Percentiles rank a stretch among this genome's conserved stretches.
phyloP scores from a whole-genome alignment of 2,329 filamentous ascomycete genomes.

The Zymoseptoria pseudotritici region DNA sequence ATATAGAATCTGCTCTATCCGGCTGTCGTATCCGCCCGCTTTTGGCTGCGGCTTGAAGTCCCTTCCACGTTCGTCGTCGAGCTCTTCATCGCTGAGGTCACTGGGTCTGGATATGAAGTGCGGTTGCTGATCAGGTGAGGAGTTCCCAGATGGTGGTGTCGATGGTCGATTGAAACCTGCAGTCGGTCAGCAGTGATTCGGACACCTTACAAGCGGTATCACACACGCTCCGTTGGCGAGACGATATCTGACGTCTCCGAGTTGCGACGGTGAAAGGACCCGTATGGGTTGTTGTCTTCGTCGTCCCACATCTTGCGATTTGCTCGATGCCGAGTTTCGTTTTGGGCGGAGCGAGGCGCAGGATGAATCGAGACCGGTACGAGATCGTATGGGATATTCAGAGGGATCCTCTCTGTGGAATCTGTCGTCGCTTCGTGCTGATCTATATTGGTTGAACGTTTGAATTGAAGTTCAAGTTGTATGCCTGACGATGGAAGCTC shows the following conservation, averaged over 20 bases:
- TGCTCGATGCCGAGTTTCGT: background rate
- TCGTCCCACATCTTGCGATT: slow-evolving; percentile 86
- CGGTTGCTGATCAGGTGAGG: slow-evolving; percentile 59
- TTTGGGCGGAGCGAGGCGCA: no score
- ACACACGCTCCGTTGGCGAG: slow-evolving; percentile 25
- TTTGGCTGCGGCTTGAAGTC: slow-evolving; percentile 49
- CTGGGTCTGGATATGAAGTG: slow-evolving; percentile 47
- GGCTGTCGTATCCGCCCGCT: slow-evolving; percentile 85
- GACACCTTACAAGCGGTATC: background rate
- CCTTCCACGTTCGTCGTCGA: slow-evolving; percentile 42
- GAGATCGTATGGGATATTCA: background rate
- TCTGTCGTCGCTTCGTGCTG: no score
- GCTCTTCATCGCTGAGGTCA: slow-evolving; percentile 54
- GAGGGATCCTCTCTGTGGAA: no score
- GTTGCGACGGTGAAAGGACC: slow-evolving; percentile 83
- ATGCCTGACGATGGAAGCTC: no score
- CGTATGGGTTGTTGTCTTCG: slow-evolving; percentile 97
- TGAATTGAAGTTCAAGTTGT: no score
- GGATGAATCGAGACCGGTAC: background rate
- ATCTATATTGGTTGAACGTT: no score
- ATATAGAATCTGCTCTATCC: slow-evolving; percentile 94
- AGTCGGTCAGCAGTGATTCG: slow-evolving; percentile 1
- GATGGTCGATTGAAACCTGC: slow-evolving; percentile 53
- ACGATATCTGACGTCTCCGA: slow-evolving; percentile 59
- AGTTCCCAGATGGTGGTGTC: slow-evolving; percentile 63